A percentile compares a stretch with the other conserved stretches of the same genome.
These are phyloP conservation scores for Pythium grandisporangium DNA, from an alignment of 352 stramenopile species.

Conservation along the genomic window DNA sequence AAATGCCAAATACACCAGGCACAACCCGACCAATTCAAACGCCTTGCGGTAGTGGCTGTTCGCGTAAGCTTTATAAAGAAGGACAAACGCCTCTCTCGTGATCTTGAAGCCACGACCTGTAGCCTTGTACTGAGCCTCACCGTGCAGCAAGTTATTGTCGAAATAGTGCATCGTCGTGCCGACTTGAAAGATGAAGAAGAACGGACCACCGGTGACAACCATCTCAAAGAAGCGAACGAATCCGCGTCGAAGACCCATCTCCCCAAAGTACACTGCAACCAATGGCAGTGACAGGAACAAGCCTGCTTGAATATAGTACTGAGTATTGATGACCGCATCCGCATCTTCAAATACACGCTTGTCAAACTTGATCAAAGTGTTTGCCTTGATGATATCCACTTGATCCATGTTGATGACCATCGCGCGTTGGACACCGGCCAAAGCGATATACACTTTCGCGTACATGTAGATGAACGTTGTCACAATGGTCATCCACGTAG, in stretches of 20 bases:
- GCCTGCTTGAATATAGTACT: conserved; percentile 81
- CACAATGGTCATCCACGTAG: conserved; percentile 84
- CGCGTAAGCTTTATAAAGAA: conserved; percentile 77
- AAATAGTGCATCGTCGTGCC: conserved; percentile 85
- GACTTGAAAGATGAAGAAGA: conserved; percentile 78
- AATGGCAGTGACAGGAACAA: conserved; percentile 71
- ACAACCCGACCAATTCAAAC: conserved; percentile 67
- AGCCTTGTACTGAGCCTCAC: conserved; percentile 72
- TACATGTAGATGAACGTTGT: conserved; percentile 86
- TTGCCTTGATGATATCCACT: conserved; percentile 56
- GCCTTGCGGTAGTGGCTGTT: conserved; percentile 69
- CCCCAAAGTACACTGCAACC: conserved; percentile 72
- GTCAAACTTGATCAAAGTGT: conserved; percentile 43
- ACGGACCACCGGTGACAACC: conserved; percentile 60
- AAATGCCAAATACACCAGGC: conserved; percentile 65
- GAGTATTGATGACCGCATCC: conserved; percentile 68
- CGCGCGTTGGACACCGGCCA: conserved; percentile 58
- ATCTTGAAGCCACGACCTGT: conserved; percentile 82
- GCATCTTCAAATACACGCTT: conserved; percentile 48
- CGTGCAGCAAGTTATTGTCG: conserved; percentile 75
- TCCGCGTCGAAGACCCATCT: conserved; percentile 59
- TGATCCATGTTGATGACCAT: conserved; percentile 74
- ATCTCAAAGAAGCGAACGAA: conserved; percentile 73
- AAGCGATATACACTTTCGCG: conserved; percentile 70
- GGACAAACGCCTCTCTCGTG: conserved; percentile 68